Percentiles rank a stretch among this genome's conserved stretches.
phyloP scores from a whole-genome alignment of 768 basidiomycete genomes.

The Tubosaeta brunneosetosa region DNA sequence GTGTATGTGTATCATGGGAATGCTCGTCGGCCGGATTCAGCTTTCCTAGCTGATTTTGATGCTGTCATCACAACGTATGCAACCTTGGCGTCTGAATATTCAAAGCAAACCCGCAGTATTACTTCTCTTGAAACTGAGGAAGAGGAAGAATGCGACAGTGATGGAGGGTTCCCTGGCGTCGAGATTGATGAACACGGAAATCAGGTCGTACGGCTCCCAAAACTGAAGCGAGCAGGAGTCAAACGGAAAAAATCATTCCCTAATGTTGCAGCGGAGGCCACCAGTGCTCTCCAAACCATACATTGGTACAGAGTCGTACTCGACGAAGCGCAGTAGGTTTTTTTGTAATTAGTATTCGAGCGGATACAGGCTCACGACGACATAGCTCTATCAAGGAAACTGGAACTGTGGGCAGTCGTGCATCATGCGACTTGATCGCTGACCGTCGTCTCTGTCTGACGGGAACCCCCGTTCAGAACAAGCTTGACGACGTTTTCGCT shows the following conservation, averaged over 20 bases:
- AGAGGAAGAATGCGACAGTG: constrained; percentile 62
- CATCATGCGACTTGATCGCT: constrained; percentile 91
- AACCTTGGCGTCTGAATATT: constrained; percentile 91
- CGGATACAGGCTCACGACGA: background rate
- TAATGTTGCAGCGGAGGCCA: constrained; percentile 41
- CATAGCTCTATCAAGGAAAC: constrained; percentile 94
- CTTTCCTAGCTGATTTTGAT: constrained; percentile 89
- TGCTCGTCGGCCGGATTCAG: constrained; percentile 77
- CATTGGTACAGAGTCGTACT: constrained; percentile 96
- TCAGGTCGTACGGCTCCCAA: constrained; percentile 52
- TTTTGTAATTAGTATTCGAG: constrained; percentile 15
- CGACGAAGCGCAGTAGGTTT: constrained; percentile 91
- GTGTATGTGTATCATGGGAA: constrained; percentile 97
- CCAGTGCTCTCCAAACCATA: constrained; percentile 87
- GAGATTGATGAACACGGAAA: constrained; percentile 70
- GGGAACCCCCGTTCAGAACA: constrained; percentile 99
- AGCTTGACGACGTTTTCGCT: constrained; percentile 96
- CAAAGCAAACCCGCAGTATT: constrained; percentile 74
- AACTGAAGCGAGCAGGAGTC: constrained; percentile 62
- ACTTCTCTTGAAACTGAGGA: constrained; percentile 57
- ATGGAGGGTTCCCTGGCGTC: constrained; percentile 55
- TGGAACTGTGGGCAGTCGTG: constrained; percentile 87
- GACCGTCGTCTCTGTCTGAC: constrained; percentile 91
- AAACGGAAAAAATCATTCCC: constrained; percentile 58
- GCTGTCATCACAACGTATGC: constrained; percentile 97